phyloP scores from a whole-genome alignment of 129 eudicot species.

The Pittosporum tobira region DNA sequence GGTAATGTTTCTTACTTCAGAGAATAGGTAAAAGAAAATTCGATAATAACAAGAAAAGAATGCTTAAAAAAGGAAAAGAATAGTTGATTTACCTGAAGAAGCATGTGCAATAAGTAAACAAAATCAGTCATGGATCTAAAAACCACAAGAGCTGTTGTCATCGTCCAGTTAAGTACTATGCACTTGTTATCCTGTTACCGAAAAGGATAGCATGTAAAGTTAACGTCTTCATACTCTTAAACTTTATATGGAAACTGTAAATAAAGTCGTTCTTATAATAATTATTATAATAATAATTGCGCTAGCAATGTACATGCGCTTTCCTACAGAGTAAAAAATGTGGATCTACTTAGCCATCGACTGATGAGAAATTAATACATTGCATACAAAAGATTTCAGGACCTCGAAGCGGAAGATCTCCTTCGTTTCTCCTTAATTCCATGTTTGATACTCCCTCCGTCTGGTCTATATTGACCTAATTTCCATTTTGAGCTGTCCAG shows the following conservation, averaged over 20 bases:
- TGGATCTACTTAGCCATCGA: too few relatives aligned
- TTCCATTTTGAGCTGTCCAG: too few relatives aligned
- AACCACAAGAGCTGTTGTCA: constrained; percentile 46
- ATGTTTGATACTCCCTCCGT: too few relatives aligned
- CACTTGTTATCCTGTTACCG: constrained; percentile 52
- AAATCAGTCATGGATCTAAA: constrained; percentile 74
- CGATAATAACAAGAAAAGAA: not conserved
- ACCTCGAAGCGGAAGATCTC: not conserved
- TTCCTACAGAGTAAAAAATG: not conserved
- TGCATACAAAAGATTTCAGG: not conserved
- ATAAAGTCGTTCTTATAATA: too few relatives aligned
- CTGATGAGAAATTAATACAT: not conserved
- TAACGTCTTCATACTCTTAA: not conserved
- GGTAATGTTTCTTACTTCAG: too few relatives aligned
- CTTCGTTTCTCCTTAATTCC: too few relatives aligned
- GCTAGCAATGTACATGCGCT: too few relatives aligned
- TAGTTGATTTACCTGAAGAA: constrained; percentile 60
- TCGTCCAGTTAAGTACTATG: constrained; percentile 48
- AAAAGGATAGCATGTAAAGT: constrained; percentile 7
- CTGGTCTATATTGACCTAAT: too few relatives aligned
- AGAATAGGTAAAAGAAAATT: too few relatives aligned
- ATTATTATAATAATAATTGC: not conserved
- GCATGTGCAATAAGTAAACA: constrained; percentile 62
- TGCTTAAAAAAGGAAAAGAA: not conserved
- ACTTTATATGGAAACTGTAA: too few relatives aligned